A percentile compares a stretch with the other conserved stretches of the same genome.
Evolutionary conservation across 495 filamentous ascomycete species (phyloP).

Genomic region (Melanomma pulvis-pyrius): DNA sequence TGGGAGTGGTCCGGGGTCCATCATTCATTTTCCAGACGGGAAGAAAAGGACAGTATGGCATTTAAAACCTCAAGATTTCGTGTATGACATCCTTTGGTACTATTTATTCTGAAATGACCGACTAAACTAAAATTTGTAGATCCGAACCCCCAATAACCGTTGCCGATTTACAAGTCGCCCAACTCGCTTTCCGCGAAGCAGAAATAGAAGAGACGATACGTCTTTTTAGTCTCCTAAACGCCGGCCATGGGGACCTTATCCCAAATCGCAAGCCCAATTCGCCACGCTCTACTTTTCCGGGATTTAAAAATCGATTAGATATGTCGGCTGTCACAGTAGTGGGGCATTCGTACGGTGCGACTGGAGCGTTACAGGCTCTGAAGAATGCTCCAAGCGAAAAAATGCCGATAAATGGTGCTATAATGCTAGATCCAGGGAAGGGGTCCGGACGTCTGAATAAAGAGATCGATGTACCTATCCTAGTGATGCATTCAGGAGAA

Average conservation of each 20-base stretch:
- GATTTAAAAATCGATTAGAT: slow-evolving; percentile 45
- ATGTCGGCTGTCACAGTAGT: slow-evolving; percentile 49
- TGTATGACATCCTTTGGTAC: slow-evolving; percentile 13
- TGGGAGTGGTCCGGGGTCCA: slow-evolving; percentile 54
- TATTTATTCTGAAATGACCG: neutral
- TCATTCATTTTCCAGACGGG: slow-evolving; percentile 44
- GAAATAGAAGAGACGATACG: slow-evolving; percentile 56
- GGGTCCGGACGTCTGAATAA: slow-evolving; percentile 54
- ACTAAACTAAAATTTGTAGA: neutral
- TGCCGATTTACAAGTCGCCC: slow-evolving; percentile 48
- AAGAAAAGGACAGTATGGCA: slow-evolving; percentile 38
- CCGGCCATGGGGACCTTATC: slow-evolving; percentile 46
- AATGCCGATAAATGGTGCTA: slow-evolving; percentile 38
- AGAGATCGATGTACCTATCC: slow-evolving; percentile 53
- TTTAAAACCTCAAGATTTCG: slow-evolving; percentile 29
- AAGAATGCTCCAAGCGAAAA: slow-evolving; percentile 22
- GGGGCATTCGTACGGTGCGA: slow-evolving; percentile 60
- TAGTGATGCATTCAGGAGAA: slow-evolving; percentile 56
- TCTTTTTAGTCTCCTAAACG: slow-evolving; percentile 50
- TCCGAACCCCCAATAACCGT: slow-evolving; percentile 21
- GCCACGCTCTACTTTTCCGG: slow-evolving; percentile 33
- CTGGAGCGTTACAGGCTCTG: slow-evolving; percentile 54
- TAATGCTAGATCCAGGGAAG: slow-evolving; percentile 49
- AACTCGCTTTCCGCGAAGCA: slow-evolving; percentile 56
- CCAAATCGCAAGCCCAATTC: slow-evolving; percentile 38